Percentiles rank a stretch among this genome's conserved stretches.
Evolutionary conservation across 2,329 filamentous ascomycete species (phyloP).

Genomic region (Phaeosphaeriaceae sp.): DNA sequence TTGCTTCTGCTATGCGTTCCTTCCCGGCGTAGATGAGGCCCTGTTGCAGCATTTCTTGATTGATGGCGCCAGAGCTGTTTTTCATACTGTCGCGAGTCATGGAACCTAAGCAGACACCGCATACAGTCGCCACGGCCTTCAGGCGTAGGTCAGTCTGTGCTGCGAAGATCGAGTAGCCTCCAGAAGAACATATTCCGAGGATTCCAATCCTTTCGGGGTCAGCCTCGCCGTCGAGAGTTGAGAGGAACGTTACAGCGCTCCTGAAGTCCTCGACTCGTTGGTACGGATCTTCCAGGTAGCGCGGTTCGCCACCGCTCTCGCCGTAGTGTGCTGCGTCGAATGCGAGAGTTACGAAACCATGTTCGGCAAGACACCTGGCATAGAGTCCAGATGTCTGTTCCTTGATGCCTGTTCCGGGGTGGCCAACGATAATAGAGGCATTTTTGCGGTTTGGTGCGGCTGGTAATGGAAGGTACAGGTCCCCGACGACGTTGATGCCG

Average conservation of each 20-base stretch:
- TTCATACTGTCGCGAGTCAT: background rate
- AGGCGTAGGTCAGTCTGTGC: background rate
- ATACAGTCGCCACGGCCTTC: background rate
- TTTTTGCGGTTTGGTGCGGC: background rate
- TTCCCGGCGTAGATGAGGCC: background rate
- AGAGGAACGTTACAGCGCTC: background rate
- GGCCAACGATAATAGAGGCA: background rate
- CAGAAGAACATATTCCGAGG: background rate
- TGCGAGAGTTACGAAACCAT: slow-evolving; percentile 1
- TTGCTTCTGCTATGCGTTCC: background rate
- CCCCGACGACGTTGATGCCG: background rate
- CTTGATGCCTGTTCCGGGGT: slow-evolving; percentile 2
- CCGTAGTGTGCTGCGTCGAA: slow-evolving; percentile 2
- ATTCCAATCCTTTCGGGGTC: slow-evolving; percentile 1
- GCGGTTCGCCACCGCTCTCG: background rate
- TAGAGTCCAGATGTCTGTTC: slow-evolving; percentile 1
- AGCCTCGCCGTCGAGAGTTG: background rate
- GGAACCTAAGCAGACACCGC: background rate
- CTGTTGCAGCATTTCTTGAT: background rate
- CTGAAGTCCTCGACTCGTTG: background rate
- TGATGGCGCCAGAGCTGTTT: background rate
- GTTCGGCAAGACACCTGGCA: background rate
- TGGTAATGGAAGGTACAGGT: background rate
- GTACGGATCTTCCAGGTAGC: slow-evolving; percentile 1
- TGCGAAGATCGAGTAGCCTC: background rate